phyloP scores from a whole-genome alignment of 2,329 filamentous ascomycete species.

The Sarocladium oryzae region DNA sequence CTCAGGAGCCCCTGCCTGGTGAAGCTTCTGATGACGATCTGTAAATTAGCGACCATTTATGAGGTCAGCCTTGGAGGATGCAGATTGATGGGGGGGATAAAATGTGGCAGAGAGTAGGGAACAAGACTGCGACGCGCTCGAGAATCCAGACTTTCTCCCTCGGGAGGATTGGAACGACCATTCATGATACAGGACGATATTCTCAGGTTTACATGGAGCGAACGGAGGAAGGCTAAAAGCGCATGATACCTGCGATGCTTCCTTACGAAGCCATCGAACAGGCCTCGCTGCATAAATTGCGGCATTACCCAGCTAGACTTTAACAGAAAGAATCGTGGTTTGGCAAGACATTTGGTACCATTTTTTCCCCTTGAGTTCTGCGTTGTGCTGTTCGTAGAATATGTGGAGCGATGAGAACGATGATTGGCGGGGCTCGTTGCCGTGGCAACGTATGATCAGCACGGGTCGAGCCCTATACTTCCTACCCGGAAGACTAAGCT shows the following conservation, averaged over 20 bases:
- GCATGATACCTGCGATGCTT: constrained; percentile 13
- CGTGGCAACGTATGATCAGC: neutral
- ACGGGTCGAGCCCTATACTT: neutral
- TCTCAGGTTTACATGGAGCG: constrained; percentile 28
- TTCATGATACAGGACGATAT: constrained; percentile 30
- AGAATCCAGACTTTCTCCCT: neutral
- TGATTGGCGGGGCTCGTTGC: constrained; percentile 2
- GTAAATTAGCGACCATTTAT: constrained; percentile 33
- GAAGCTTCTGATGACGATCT: constrained; percentile 77
- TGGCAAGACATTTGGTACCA: neutral
- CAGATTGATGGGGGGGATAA: constrained; percentile 15
- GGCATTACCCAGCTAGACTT: constrained; percentile 7
- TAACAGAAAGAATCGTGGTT: neutral
- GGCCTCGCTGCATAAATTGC: constrained; percentile 6
- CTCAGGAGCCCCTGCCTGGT: constrained; percentile 79
- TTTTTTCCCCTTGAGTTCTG: neutral
- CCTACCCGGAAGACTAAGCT: constrained; percentile 3
- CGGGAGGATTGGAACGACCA: constrained; percentile 24
- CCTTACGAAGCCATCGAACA: constrained; percentile 1
- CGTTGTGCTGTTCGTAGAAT: too few species aligned
- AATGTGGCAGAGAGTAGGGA: constrained; percentile 14
- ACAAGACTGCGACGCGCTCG: constrained; percentile 7
- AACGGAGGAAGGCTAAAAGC: constrained; percentile 24
- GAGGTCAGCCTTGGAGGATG: constrained; percentile 6
- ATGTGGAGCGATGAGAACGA: neutral